These are phyloP conservation scores for Entophlyctis helioformis DNA, from an alignment of 192 early-diverging fungal genomes.

Conservation along the genomic window DNA sequence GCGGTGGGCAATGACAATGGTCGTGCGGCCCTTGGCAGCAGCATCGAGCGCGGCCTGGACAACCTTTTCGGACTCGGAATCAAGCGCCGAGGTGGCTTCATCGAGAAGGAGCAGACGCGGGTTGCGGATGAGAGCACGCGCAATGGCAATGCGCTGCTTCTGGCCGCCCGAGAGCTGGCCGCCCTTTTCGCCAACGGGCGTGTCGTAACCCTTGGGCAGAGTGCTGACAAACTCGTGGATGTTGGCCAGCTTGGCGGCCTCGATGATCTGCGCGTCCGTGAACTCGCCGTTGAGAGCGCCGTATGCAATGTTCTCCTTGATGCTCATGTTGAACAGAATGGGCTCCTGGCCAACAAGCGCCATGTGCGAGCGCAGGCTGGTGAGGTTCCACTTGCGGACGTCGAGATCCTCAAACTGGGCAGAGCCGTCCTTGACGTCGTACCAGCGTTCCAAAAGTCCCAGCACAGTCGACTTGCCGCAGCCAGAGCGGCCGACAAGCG, in stretches of 20 bases:
- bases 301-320: constrained; percentile 84
- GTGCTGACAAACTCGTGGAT: constrained; percentile 55
- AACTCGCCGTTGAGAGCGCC: constrained; percentile 23
- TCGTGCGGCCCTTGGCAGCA: constrained; percentile 57
- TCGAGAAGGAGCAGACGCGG: constrained; percentile 77
- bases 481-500: constrained; percentile 75
- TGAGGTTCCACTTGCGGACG: constrained; percentile 54
- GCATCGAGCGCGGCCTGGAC: constrained; percentile 75
- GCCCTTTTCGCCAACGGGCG: constrained; percentile 33
- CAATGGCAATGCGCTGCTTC: constrained; percentile 58
- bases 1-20: constrained; percentile 43
- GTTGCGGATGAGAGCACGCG: constrained; percentile 73
- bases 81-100: constrained; percentile 76
- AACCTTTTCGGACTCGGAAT: constrained; percentile 65
- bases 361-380: constrained; percentile 58
- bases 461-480: constrained; percentile 63
- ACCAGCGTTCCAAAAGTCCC: constrained; percentile 65
- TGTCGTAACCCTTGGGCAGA: constrained; percentile 65
- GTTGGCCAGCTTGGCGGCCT: constrained; percentile 61
- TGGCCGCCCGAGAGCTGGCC: constrained; percentile 38
- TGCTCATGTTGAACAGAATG: constrained; percentile 73
- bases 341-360: constrained; percentile 91
- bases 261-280: constrained; percentile 51
- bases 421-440: constrained; percentile 57
- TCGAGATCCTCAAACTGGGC: constrained; percentile 45